These are phyloP conservation scores for Xylariaceae sp. DNA, from an alignment of 2,329 filamentous ascomycete genomes.

Conservation along the genomic window DNA sequence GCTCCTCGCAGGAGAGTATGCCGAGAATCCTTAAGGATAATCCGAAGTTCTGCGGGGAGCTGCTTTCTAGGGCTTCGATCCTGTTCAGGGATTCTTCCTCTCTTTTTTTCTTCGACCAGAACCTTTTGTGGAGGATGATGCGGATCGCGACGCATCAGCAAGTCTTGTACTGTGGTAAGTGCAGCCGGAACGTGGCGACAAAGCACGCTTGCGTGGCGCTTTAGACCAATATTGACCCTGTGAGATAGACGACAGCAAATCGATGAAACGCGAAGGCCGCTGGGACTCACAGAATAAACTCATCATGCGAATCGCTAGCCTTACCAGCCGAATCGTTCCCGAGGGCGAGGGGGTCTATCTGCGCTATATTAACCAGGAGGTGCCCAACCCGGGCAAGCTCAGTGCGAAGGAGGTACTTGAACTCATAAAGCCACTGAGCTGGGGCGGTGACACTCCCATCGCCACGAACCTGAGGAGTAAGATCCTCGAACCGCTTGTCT, in stretches of 20 bases:
- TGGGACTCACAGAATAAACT: constrained; percentile 14
- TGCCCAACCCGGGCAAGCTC: constrained; percentile 8
- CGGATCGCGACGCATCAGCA: constrained; percentile 15
- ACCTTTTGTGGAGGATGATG: constrained; percentile 4
- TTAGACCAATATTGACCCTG: background rate
- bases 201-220: background rate
- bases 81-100: background rate
- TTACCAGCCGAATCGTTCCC: constrained; percentile 15
- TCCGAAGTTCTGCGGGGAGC: constrained; percentile 4
- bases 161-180: constrained; percentile 18
- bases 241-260: constrained; percentile 17
- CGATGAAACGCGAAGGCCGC: constrained; percentile 13
- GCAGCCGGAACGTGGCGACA: background rate
- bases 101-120: constrained; percentile 1
- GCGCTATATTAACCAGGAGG: constrained; percentile 16
- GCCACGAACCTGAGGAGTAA: constrained; percentile 13
- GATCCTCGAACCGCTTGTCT: constrained; percentile 17
- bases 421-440: background rate
- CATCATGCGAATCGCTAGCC: constrained; percentile 11
- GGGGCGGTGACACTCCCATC: constrained; percentile 9
- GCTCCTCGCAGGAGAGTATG: background rate
- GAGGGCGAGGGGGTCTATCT: constrained; percentile 16
- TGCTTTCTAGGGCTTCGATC: background rate
- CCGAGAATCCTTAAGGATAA: constrained; percentile 5
- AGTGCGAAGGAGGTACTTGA: background rate